Evolutionary conservation across 2,329 filamentous ascomycete genomes (phyloP).

Genomic region (Aspergillus quadricinctus): DNA sequence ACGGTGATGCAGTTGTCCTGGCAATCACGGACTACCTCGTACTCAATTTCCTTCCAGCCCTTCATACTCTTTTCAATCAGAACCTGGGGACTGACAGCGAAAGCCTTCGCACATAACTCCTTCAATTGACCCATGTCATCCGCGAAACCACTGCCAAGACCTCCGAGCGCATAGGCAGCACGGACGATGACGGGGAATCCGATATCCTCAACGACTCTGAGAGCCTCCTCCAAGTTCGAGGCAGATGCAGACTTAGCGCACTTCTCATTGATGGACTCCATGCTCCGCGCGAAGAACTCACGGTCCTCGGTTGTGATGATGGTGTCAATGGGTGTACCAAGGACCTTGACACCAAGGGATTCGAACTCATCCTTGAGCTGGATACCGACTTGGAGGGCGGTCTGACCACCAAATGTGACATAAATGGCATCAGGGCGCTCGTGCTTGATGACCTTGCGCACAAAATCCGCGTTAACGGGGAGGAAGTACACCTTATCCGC

Average conservation of each 20-base stretch:
- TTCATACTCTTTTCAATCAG: conserved; percentile 99
- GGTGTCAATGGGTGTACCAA: conserved; percentile 94
- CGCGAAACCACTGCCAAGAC: conserved; percentile 91
- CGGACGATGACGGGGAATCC: conserved; percentile 96
- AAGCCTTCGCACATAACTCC: conserved; percentile 89
- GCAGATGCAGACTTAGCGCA: conserved; percentile 96
- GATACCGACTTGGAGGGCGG: conserved; percentile 92
- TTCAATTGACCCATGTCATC: conserved; percentile 78
- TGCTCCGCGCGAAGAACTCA: conserved; percentile 93
- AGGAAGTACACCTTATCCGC: conserved; percentile 99
- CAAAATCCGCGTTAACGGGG: conserved; percentile 93
- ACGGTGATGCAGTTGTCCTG: conserved; percentile 99
- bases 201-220: conserved; percentile 83
- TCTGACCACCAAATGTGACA: conserved; percentile 96
- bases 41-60: conserved; percentile 99
- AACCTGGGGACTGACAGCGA: conserved; percentile 91
- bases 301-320: conserved; percentile 98
- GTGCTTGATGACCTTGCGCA: conserved; percentile 93
- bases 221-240: conserved; percentile 79
- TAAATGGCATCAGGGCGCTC: conserved; percentile 96
- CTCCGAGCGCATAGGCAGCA: conserved; percentile 92
- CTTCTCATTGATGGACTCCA: conserved; percentile 97
- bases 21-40: conserved; percentile 93
- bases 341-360: conserved; percentile 81
- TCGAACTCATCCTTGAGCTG: conserved; percentile 97